Percentiles rank a stretch among this genome's conserved stretches.
These are phyloP conservation scores for Handroanthus guayacan DNA, from an alignment of 257 asterid genomes.

Conservation along the genomic window DNA sequence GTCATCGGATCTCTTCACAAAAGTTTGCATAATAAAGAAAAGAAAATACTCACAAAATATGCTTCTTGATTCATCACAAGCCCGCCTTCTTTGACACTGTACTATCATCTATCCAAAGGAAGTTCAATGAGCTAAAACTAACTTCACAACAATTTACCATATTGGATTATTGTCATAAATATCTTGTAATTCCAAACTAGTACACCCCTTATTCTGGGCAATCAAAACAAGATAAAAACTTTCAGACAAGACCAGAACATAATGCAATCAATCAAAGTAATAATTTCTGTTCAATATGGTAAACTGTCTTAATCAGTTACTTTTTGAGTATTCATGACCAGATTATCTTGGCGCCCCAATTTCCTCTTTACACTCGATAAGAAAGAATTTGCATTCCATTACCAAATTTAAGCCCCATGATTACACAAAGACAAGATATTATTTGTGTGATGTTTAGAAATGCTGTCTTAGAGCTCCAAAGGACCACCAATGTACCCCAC, in stretches of 20 bases:
- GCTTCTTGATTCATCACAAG: conserved; percentile 34
- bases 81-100: background rate
- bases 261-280: too few species aligned
- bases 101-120: background rate
- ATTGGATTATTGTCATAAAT: background rate
- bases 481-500: conserved; percentile 52
- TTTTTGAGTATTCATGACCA: background rate
- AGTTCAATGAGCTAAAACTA: too few species aligned
- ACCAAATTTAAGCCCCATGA: background rate
- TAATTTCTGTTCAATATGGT: background rate
- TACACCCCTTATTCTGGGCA: too few species aligned
- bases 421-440: conserved; percentile 19
- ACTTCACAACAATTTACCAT: too few species aligned
- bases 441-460: background rate
- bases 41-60: conserved; percentile 2
- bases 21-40: background rate
- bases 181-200: background rate
- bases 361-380: too few species aligned
- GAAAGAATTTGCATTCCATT: background rate
- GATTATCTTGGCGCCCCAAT: background rate
- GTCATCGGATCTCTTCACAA: conserved; percentile 39
- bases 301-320: background rate
- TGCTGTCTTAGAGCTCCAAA: conserved; percentile 12
- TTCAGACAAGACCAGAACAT: too few species aligned
- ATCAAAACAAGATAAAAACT: background rate